Base-by-base conservation (phyloP, 805 yeast genomes). In the Pichia insulana region DNA sequence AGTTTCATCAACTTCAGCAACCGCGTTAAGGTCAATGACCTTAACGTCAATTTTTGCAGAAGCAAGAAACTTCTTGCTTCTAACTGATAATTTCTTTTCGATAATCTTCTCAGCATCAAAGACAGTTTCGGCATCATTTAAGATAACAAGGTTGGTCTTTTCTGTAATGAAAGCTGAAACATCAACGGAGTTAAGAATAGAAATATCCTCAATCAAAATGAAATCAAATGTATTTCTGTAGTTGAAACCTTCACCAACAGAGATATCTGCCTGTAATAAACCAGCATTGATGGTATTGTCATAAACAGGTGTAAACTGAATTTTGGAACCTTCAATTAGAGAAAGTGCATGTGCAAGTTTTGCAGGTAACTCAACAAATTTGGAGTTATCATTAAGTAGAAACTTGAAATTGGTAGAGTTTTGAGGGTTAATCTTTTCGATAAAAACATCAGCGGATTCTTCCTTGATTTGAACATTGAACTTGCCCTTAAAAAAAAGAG, bases 281-380 rank as follows among this genome's bases (percentile, higher is more conserved):
- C 97, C 97, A 30, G 89, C 90, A 40, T 73, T 74, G 13, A 76
- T 66, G 30, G 70, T 58, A 59, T 85, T 88, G 61, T 90, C 95
- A 54, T 68, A 86, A 55, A 74, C 75, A 40, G 83, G 72, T 59
- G 83, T 71, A 59, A 75, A 72, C 41, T 71, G 63, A 43, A 82
- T 71, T 34, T 62, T 55, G 44, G 74, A 67, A 40, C 69, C 57
- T 45, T 73, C 74, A 51, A 76, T 81, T 55, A 83, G 68, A 2
- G 94, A 78, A 51, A 83, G 69, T 18, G 85, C 69, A 47, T 79
- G 83, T 0, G 88, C 82, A 47, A 86, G 63, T 51, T 74, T 76
- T 22, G 80, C 70, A 13, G 89, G 77, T 36, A 79, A 73, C 30
- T 69, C 69, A 30, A 70, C 66, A 46, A 74, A 67, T 41, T 65